These are phyloP conservation scores for Flaveria floridana DNA, from an alignment of 140 eudicot species.

Conservation along the genomic window DNA sequence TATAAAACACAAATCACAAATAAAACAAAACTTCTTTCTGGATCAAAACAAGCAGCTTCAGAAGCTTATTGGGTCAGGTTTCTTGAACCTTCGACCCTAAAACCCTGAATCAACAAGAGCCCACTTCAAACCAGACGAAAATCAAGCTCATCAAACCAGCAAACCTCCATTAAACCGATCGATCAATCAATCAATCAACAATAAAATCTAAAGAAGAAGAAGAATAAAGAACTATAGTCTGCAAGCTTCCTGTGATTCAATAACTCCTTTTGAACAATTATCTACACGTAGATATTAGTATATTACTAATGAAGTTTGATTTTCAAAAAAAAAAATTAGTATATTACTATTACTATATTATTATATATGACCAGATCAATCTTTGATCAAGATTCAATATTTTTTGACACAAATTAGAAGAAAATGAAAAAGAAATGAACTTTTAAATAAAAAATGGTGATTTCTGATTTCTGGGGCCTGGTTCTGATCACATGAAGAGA, in stretches of 20 bases:
- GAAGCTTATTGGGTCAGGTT: constrained; percentile 22
- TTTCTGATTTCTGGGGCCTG: constrained; percentile 40
- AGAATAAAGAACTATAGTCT: constrained; percentile 2
- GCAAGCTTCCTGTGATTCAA: constrained; percentile 43
- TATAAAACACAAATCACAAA: no score
- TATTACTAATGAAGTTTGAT: no score
- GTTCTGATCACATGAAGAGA: constrained; percentile 40
- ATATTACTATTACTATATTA: constrained; percentile 11
- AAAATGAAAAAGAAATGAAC: constrained; percentile 3
- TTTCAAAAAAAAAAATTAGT: no score
- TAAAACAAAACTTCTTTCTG: constrained; percentile 25
- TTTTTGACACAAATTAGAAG: background rate
- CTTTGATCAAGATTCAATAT: constrained; percentile 31
- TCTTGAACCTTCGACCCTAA: constrained; percentile 28
- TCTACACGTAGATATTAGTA: constrained; percentile 14
- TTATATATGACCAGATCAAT: constrained; percentile 25
- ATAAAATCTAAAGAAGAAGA: constrained; percentile 1
- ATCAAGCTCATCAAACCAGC: constrained; percentile 33
- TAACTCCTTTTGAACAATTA: constrained; percentile 28
- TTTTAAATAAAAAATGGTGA: background rate
- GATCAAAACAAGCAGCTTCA: constrained; percentile 25
- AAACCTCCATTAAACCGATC: constrained; percentile 30
- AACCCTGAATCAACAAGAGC: constrained; percentile 28
- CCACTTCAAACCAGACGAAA: constrained; percentile 24
- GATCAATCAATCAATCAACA: constrained; percentile 12